Percentiles rank a stretch among this genome's conserved stretches.
Evolutionary conservation across 495 filamentous ascomycete species (phyloP).

Genomic region (Geoglossum glabrum): DNA sequence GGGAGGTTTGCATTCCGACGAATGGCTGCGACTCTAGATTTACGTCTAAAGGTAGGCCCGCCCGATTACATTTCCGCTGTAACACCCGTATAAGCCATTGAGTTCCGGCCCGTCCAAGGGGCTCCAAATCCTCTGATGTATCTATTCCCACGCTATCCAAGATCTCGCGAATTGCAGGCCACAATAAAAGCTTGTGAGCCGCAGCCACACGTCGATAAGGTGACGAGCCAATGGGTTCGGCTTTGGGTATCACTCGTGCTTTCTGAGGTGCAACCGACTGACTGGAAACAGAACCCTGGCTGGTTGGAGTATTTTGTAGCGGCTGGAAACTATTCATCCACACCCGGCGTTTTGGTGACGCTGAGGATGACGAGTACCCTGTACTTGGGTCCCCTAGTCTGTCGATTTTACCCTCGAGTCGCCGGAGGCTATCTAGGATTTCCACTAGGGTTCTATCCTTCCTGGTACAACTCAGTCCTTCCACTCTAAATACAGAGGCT

Average conservation of each 20-base stretch:
- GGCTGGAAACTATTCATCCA: conserved; percentile 4
- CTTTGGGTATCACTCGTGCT: neutral
- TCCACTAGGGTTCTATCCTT: conserved; percentile 42
- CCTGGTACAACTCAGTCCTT: conserved; percentile 17
- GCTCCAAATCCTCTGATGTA: conserved; percentile 11
- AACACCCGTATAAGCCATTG: conserved; percentile 25
- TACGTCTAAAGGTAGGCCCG: conserved; percentile 13
- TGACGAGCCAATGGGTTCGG: neutral
- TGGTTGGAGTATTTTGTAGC: neutral
- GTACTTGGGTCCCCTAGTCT: conserved; percentile 14
- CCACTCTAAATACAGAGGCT: conserved; percentile 4
- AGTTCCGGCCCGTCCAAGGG: conserved; percentile 21
- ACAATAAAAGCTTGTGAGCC: conserved; percentile 35
- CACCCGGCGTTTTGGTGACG: conserved; percentile 6
- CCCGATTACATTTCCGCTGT: conserved; percentile 18
- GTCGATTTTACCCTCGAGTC: conserved; percentile 31
- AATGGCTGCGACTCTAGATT: neutral
- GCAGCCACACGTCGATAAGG: conserved; percentile 14
- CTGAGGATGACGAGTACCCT: conserved; percentile 9
- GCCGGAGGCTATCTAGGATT: conserved; percentile 33
- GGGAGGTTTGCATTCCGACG: neutral
- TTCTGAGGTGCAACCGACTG: neutral
- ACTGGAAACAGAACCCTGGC: neutral
- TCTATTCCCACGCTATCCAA: conserved; percentile 19
- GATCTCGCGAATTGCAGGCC: conserved; percentile 32